Percentiles rank a stretch among this genome's conserved stretches.
Conservation (phyloP, 352 stramenopile genomes). For the Phytophthora uliginosa region DNA sequence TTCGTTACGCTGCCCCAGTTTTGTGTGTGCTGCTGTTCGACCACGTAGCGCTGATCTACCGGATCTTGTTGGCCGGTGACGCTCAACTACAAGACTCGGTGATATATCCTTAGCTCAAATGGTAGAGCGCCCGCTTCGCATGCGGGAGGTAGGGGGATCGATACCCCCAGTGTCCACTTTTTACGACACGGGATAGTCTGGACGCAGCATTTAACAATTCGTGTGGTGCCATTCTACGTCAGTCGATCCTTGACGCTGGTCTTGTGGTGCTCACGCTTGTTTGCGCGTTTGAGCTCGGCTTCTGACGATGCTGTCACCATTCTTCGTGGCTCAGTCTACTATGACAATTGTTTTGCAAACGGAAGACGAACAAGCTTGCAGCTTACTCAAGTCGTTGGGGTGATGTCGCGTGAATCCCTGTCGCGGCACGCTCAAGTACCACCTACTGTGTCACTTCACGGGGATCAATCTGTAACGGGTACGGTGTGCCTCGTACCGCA, state of each 20-base stretch:
- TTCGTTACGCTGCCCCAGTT: slow-evolving; percentile 5
- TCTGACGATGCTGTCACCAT: slow-evolving; percentile 29
- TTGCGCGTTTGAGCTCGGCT: slow-evolving; percentile 12
- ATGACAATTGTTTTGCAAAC: slow-evolving; percentile 35
- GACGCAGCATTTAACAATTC: slow-evolving; percentile 6
- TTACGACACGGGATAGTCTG: slow-evolving; percentile 6
- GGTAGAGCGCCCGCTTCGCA: too few species aligned
- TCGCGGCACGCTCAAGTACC: neutral
- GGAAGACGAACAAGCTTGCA: slow-evolving; percentile 9
- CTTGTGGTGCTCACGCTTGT: slow-evolving; percentile 19
- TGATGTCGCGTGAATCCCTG: neutral
- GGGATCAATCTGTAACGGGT: neutral
- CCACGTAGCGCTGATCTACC: slow-evolving; percentile 8
- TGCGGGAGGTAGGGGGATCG: too few species aligned
- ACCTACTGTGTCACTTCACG: neutral
- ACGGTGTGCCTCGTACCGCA: neutral
- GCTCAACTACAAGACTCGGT: slow-evolving; percentile 14
- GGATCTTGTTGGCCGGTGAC: slow-evolving; percentile 12
- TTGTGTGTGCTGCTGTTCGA: slow-evolving; percentile 10
- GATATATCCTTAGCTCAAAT: neutral
- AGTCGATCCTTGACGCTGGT: slow-evolving; percentile 14
- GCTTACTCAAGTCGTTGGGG: neutral
- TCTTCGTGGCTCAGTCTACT: slow-evolving; percentile 37
- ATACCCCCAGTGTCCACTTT: too few species aligned
- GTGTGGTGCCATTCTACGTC: slow-evolving; percentile 22